These are phyloP conservation scores for Centella asiatica DNA, from an alignment of 129 eudicot genomes.

Conservation along the genomic window DNA sequence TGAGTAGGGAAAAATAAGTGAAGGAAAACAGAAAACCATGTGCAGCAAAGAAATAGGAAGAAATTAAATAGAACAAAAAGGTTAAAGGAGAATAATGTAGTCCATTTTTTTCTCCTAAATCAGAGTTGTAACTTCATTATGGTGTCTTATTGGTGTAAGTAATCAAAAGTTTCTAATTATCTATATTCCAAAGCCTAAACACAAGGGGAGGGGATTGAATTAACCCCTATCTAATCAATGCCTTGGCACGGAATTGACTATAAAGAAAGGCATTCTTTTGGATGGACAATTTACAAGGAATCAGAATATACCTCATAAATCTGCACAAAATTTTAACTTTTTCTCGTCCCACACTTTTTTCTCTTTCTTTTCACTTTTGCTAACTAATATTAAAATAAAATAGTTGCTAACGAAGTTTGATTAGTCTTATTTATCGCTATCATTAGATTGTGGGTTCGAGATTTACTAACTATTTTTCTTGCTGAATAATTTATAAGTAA, in stretches of 20 bases:
- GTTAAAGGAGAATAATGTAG: not conserved
- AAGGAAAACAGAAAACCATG: not conserved
- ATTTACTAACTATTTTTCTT: too few relatives aligned
- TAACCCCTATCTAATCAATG: too few relatives aligned
- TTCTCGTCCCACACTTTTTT: too few relatives aligned
- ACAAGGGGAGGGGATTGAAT: slow-evolving; percentile 18
- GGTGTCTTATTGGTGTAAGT: not conserved
- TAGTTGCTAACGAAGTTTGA: too few relatives aligned
- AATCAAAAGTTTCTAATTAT: slow-evolving; percentile 4
- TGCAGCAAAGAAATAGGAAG: not conserved
- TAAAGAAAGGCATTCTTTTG: not conserved
- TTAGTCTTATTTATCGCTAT: too few relatives aligned
- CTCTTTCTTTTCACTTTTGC: too few relatives aligned
- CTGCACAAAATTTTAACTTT: not conserved
- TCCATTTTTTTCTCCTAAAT: not conserved
- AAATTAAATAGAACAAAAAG: not conserved
- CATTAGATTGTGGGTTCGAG: too few relatives aligned
- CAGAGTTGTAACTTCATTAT: slow-evolving; percentile 1
- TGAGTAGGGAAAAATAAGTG: not conserved
- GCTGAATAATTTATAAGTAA: too few relatives aligned
- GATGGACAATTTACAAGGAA: not conserved
- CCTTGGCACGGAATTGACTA: not conserved
- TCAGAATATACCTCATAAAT: not conserved
- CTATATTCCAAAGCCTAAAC: slow-evolving; percentile 39
- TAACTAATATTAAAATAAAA: too few relatives aligned